Evolutionary conservation across 73 alveolate species (phyloP).

Genomic region (Urostyla sp.): DNA sequence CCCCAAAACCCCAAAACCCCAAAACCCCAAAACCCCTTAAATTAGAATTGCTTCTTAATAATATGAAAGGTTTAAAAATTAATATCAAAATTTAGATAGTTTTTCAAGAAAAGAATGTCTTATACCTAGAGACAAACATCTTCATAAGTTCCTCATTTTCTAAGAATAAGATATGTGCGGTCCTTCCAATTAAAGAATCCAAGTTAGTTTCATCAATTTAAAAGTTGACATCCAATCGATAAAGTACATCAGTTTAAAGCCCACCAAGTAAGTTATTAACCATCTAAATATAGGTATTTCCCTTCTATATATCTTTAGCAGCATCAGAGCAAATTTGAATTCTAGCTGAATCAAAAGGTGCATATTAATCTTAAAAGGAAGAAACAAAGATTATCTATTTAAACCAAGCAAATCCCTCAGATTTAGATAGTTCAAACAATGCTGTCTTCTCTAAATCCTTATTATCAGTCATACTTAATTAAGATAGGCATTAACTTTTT

Average conservation of each 20-base stretch:
- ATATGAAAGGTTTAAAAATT: background rate
- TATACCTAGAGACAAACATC: slow-evolving; percentile 78
- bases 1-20: slow-evolving; percentile 8
- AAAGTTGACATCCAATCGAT: slow-evolving; percentile 89
- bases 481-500: slow-evolving; percentile 83
- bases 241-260: slow-evolving; percentile 68
- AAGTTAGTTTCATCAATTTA: slow-evolving; percentile 86
- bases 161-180: slow-evolving; percentile 89
- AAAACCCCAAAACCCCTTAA: background rate
- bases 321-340: slow-evolving; percentile 78
- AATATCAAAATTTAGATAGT: background rate
- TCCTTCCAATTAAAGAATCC: slow-evolving; percentile 89
- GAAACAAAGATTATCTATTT: slow-evolving; percentile 77
- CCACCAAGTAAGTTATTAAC: slow-evolving; percentile 79
- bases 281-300: slow-evolving; percentile 80
- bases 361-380: slow-evolving; percentile 88
- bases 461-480: slow-evolving; percentile 85
- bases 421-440: slow-evolving; percentile 77
- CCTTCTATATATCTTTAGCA: slow-evolving; percentile 63
- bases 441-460: slow-evolving; percentile 78
- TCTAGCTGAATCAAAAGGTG: slow-evolving; percentile 88
- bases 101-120: slow-evolving; percentile 72
- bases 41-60: background rate
- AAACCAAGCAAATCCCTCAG: slow-evolving; percentile 90
- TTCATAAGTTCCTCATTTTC: slow-evolving; percentile 88